Conservation (phyloP, 1,139 yeast genomes). For the Geotrichum candidum region DNA sequence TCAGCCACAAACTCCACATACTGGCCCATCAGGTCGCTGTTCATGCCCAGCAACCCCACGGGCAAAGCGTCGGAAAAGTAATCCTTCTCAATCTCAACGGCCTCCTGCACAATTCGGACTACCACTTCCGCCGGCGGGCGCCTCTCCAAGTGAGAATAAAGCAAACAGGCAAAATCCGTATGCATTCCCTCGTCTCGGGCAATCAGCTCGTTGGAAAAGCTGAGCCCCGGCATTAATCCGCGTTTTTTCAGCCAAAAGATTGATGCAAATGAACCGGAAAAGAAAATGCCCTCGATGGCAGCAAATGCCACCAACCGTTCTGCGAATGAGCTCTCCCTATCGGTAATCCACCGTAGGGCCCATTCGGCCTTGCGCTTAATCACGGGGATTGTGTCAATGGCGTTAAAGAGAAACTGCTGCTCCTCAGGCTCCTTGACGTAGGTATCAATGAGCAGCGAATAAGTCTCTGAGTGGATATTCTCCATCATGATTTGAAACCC, state of each 20-base stretch:
- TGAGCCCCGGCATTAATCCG: conserved; percentile 97
- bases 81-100: conserved; percentile 89
- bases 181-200: conserved; percentile 98
- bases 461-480: conserved; percentile 96
- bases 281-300: conserved; percentile 97
- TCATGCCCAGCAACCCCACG: conserved; percentile 88
- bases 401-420: conserved; percentile 81
- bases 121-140: conserved; percentile 77
- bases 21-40: conserved; percentile 86
- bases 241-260: conserved; percentile 97
- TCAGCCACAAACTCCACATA: conserved; percentile 98
- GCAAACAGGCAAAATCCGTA: conserved; percentile 94
- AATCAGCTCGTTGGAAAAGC: conserved; percentile 92
- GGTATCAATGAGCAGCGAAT: conserved; percentile 87
- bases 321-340: conserved; percentile 78
- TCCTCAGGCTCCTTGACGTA: conserved; percentile 94
- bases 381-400: conserved; percentile 89
- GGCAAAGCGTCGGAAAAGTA: conserved; percentile 93
- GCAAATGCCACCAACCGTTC: conserved; percentile 98
- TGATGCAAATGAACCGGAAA: conserved; percentile 96
- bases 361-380: conserved; percentile 95
- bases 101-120: conserved; percentile 84
- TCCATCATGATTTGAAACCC: conserved; percentile 99
- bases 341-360: conserved; percentile 95
- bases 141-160: conserved; percentile 86